These are phyloP conservation scores for Colletotrichum sp. DNA, from an alignment of 2,329 filamentous ascomycete species.

Conservation along the genomic window DNA sequence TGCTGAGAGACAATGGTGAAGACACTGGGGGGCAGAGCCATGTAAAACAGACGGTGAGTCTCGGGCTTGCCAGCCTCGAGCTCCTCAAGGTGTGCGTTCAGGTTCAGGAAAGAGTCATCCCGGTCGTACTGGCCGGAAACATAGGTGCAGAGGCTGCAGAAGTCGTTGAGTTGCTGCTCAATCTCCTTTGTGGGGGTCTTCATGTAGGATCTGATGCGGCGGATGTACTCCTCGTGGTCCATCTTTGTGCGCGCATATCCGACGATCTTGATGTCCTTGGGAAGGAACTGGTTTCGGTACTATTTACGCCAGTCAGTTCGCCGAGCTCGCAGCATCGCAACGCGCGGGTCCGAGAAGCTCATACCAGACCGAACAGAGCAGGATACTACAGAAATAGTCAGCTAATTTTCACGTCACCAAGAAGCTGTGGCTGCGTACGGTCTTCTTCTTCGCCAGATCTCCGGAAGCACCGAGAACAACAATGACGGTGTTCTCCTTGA, in stretches of 20 bases:
- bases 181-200: constrained; percentile 98
- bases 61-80: constrained; percentile 83
- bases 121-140: constrained; percentile 97
- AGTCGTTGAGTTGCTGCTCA: constrained; percentile 92
- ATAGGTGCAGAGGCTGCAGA: constrained; percentile 88
- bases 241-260: constrained; percentile 99
- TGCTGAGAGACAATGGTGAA: constrained; percentile 98
- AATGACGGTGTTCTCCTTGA: constrained; percentile 98
- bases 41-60: constrained; percentile 96
- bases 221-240: constrained; percentile 95
- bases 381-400: constrained; percentile 72
- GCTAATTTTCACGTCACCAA: constrained; percentile 15
- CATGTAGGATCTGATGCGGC: constrained; percentile 95
- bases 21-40: constrained; percentile 96
- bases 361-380: constrained; percentile 94
- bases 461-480: constrained; percentile 96
- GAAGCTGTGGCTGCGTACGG: constrained; percentile 56
- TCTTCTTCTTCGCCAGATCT: constrained; percentile 99
- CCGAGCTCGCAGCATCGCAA: neutral
- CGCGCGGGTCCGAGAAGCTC: constrained; percentile 40
- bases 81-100: constrained; percentile 85
- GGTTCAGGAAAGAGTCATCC: constrained; percentile 88
- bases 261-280: constrained; percentile 93
- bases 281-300: constrained; percentile 99
- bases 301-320: constrained; percentile 39